Percentiles rank a stretch among this genome's conserved stretches.
Evolutionary conservation across 257 asterid genomes (phyloP).

Genomic region (Datura wrightii): DNA sequence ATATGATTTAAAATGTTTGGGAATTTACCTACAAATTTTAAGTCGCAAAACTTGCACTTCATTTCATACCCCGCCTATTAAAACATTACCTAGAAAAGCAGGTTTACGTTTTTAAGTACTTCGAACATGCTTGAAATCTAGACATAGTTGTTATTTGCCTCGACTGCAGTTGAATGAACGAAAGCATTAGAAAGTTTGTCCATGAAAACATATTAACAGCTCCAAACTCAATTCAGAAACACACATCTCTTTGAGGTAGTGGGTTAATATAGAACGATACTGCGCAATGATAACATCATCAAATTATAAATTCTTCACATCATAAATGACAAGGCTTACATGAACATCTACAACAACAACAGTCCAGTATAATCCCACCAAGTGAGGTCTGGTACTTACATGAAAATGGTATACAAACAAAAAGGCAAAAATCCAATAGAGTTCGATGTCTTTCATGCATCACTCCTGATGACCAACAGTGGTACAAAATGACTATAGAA

Average conservation of each 20-base stretch:
- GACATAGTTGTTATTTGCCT: background rate
- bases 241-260: background rate
- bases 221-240: background rate
- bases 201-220: background rate
- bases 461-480: conserved; percentile 28
- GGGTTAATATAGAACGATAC: background rate
- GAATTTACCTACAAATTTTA: too few relatives aligned
- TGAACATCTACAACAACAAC: background rate
- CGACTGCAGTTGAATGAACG: background rate
- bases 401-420: conserved; percentile 30
- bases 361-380: too few relatives aligned
- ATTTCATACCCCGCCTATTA: too few relatives aligned
- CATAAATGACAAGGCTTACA: conserved; percentile 16
- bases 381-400: too few relatives aligned
- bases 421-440: conserved; percentile 19
- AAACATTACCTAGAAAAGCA: too few relatives aligned
- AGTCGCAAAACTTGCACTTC: too few relatives aligned
- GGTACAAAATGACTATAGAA: conserved; percentile 29
- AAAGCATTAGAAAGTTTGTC: background rate
- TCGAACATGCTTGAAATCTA: background rate
- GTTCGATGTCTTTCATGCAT: conserved; percentile 2
- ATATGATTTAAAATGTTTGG: too few relatives aligned
- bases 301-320: conserved; percentile 14
- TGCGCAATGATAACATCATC: background rate
- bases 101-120: background rate